Percentiles rank a stretch among this genome's conserved stretches.
These are phyloP conservation scores for Flagelloscypha sp. DNA, from an alignment of 768 basidiomycete genomes.

Conservation along the genomic window DNA sequence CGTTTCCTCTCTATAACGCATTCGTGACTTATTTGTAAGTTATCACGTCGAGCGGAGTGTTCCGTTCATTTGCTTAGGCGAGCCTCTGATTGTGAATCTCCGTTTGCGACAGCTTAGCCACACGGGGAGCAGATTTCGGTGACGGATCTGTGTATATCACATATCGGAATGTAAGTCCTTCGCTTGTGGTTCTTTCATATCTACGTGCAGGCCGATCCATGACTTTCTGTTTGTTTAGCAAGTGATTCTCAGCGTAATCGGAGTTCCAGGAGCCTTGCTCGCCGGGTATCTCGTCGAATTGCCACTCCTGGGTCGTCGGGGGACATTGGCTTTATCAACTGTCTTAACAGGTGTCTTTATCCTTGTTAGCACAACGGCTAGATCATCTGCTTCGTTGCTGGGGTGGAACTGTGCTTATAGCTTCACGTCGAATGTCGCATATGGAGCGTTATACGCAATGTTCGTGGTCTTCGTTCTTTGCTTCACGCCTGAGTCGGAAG, in stretches of 20 bases:
- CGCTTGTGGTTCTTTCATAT: not conserved
- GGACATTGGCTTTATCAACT: slow-evolving; percentile 45
- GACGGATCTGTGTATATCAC: slow-evolving; percentile 46
- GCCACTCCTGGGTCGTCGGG: slow-evolving; percentile 42
- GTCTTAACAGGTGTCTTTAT: slow-evolving; percentile 50
- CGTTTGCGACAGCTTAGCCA: slow-evolving; percentile 29
- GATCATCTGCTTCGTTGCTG: slow-evolving; percentile 41
- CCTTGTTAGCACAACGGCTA: slow-evolving; percentile 47
- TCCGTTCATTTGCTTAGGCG: not conserved
- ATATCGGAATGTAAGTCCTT: slow-evolving; percentile 37
- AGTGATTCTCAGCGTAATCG: slow-evolving; percentile 49
- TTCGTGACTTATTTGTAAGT: slow-evolving; percentile 49
- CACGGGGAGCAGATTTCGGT: slow-evolving; percentile 42
- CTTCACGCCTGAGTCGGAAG: not conserved
- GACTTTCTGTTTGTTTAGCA: slow-evolving; percentile 22
- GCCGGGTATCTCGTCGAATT: slow-evolving; percentile 49
- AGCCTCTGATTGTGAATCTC: not conserved
- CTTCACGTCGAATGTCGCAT: slow-evolving; percentile 51
- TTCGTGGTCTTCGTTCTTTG: no score
- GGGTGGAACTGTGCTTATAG: slow-evolving; percentile 54
- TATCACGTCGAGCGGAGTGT: no score
- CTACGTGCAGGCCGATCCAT: no score
- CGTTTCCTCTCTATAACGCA: slow-evolving; percentile 52
- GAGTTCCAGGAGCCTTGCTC: slow-evolving; percentile 48
- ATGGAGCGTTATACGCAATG: slow-evolving; percentile 37